Evolutionary conservation across 2,329 filamentous ascomycete genomes (phyloP).

Genomic region (Arthrinium phaeospermum): DNA sequence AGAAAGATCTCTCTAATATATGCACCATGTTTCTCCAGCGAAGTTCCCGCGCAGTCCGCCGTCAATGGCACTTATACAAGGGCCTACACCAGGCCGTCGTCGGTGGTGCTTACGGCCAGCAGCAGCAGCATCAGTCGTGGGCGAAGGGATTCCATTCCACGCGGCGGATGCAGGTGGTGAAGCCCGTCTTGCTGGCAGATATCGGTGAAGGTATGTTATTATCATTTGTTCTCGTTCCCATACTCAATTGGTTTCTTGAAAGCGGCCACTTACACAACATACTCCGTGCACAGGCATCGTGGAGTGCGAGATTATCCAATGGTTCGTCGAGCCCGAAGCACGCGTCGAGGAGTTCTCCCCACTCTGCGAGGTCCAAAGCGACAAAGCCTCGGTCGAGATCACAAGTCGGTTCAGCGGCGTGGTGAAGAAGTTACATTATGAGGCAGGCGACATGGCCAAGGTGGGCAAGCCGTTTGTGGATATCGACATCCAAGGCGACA

Average conservation of each 20-base stretch:
- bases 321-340: constrained; percentile 97
- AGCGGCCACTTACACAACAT: background rate
- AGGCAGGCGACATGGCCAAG: constrained; percentile 93
- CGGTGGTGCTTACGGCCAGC: constrained; percentile 33
- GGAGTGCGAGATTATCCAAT: constrained; percentile 98
- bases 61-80: constrained; percentile 56
- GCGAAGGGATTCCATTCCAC: constrained; percentile 58
- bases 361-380: constrained; percentile 96
- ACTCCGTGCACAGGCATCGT: constrained; percentile 76
- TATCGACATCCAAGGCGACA: constrained; percentile 86
- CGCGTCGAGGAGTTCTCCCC: constrained; percentile 98
- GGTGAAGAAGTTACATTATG: constrained; percentile 95
- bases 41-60: constrained; percentile 55
- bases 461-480: constrained; percentile 95
- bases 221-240: background rate
- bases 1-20: constrained; percentile 19
- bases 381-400: constrained; percentile 91
- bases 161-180: constrained; percentile 61
- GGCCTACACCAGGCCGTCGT: constrained; percentile 44
- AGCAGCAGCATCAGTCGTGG: constrained; percentile 28
- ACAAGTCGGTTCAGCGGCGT: constrained; percentile 94
- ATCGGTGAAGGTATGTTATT: constrained; percentile 76
- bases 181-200: constrained; percentile 82
- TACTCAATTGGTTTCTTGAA: background rate
- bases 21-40: constrained; percentile 60